These are phyloP conservation scores for Aspergillus versicolor DNA, from an alignment of 2,329 filamentous ascomycete genomes.

Conservation along the genomic window DNA sequence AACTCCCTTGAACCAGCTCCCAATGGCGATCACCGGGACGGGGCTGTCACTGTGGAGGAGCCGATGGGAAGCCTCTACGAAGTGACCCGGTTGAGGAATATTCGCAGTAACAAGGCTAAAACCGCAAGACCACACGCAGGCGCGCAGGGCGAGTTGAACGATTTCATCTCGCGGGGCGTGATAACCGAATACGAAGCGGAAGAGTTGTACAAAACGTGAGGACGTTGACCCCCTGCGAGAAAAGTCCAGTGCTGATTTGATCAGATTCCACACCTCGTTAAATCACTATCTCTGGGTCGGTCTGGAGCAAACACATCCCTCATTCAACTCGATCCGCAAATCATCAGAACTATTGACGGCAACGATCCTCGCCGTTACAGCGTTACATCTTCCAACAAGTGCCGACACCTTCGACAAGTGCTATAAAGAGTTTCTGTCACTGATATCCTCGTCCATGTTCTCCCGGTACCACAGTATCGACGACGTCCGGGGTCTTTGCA, in stretches of 20 bases:
- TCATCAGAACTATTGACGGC: background rate
- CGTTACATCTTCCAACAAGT: background rate
- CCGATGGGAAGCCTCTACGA: background rate
- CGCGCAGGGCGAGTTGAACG: background rate
- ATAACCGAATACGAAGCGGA: background rate
- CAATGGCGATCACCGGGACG: background rate
- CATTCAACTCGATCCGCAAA: background rate
- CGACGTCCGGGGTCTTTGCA: conserved; percentile 48
- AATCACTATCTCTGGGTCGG: background rate
- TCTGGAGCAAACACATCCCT: background rate
- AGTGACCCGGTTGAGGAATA: background rate
- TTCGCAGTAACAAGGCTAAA: background rate
- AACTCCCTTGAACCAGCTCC: background rate
- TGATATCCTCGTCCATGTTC: background rate
- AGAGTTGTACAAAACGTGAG: background rate
- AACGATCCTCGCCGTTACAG: background rate
- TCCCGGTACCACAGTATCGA: conserved; percentile 24
- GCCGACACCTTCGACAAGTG: background rate
- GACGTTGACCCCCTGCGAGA: background rate
- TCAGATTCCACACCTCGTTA: background rate
- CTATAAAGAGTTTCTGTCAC: background rate
- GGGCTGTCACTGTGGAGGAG: background rate
- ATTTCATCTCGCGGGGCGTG: background rate
- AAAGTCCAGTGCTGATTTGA: background rate
- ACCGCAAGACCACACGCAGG: background rate